Base-by-base conservation (phyloP, 805 yeast genomes). In the Metschnikowia similis region DNA sequence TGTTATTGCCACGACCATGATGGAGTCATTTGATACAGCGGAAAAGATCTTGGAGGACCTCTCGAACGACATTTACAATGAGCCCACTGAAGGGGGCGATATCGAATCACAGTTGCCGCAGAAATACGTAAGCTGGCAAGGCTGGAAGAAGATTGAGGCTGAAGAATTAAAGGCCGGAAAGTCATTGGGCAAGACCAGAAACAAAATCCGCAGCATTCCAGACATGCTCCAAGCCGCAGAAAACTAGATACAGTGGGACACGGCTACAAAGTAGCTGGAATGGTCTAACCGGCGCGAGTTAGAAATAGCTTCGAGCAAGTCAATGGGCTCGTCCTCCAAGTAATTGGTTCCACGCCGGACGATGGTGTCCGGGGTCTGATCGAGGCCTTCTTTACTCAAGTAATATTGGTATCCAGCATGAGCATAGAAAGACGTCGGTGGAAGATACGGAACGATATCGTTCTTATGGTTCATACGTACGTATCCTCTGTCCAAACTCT, bases 1-100 rank as follows among this genome's bases (percentile, higher is more conserved):
- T 1, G 95, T 89, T 3, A 94, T 94, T 56, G 95, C 96, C 14
- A 77, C 88, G 11, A 89, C 98, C 0, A 87, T 92, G 85, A 79
- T 85, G 77, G 90, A 87, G 51, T 81, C 97, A 0, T 84, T 84
- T 54, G 78, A 81, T 8, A 84, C 92, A 0, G 92, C 89, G 0
- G 88, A 82, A 28, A 69, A 75, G 10, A 73, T 94, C 0, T 60
- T 82, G 14, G 70, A 75, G 35, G 96, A 89, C 58, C 66, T 77
- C 26, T 51, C 67, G n/a, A 63, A 64, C 34, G 70, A 61, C 2
- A 38, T 61, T 4, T 62, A 60, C 43, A 56, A 62, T 6, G 49
- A 58, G 1, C 51, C 64, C 17, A 54, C 60, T 16, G 16, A 56
- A 58, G 29, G n/a, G 0, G 52, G 41, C 8, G 60, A 56, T 29